Conservation (phyloP, 768 basidiomycete species). For the Boletellus sp. region DNA sequence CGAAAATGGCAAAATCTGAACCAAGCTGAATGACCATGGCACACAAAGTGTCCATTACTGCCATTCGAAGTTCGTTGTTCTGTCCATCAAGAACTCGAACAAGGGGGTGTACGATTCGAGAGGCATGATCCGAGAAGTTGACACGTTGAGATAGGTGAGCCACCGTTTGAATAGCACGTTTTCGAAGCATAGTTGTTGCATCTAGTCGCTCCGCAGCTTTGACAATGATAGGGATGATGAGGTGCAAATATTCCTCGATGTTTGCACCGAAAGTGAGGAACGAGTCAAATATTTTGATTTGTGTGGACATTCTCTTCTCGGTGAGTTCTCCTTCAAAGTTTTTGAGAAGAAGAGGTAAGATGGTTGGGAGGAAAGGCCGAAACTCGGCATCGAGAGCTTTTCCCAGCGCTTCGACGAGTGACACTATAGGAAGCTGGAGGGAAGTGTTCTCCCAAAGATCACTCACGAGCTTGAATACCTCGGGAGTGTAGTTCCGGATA, state of each 20-base stretch:
- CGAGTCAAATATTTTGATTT: constrained; percentile 91
- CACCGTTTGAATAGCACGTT: constrained; percentile 87
- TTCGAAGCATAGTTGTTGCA: constrained; percentile 68
- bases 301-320: constrained; percentile 73
- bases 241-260: constrained; percentile 96
- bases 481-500: constrained; percentile 85
- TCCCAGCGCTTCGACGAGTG: constrained; percentile 88
- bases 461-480: constrained; percentile 79
- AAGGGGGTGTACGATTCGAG: constrained; percentile 93
- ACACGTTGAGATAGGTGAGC: constrained; percentile 87
- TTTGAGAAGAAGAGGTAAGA: constrained; percentile 84
- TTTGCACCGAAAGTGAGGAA: constrained; percentile 94
- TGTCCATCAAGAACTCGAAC: constrained; percentile 76
- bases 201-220: constrained; percentile 84
- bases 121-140: constrained; percentile 97
- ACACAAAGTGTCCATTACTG: constrained; percentile 91
- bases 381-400: constrained; percentile 96
- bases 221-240: constrained; percentile 93
- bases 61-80: constrained; percentile 75
- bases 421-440: constrained; percentile 88
- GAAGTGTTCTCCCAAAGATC: constrained; percentile 87
- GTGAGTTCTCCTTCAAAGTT: constrained; percentile 86
- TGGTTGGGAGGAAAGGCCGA: constrained; percentile 89
- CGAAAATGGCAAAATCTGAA: constrained; percentile 95
- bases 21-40: constrained; percentile 91